phyloP scores from a whole-genome alignment of 495 filamentous ascomycete genomes.

The Aspergillus cristatus region DNA sequence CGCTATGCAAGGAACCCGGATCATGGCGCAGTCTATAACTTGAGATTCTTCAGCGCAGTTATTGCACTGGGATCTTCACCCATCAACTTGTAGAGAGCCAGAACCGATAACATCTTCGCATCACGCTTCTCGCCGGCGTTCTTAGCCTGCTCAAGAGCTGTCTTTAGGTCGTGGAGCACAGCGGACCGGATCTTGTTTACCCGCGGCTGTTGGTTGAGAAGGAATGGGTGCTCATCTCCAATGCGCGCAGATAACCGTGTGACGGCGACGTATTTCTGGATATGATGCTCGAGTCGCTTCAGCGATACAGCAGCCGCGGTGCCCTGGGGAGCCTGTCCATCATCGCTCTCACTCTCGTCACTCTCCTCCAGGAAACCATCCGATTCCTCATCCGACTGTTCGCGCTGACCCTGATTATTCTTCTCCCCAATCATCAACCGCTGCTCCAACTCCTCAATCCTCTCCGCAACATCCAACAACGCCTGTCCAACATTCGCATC shows the following conservation, averaged over 20 bases:
- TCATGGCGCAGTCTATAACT: conserved; percentile 22
- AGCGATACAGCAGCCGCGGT: conserved; percentile 32
- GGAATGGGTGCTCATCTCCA: conserved; percentile 55
- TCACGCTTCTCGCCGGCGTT: conserved; percentile 44
- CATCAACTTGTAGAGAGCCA: conserved; percentile 70
- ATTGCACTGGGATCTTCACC: conserved; percentile 63
- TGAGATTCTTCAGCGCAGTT: conserved; percentile 55
- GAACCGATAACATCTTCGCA: conserved; percentile 52
- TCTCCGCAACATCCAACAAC: conserved; percentile 61
- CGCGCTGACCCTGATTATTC: conserved; percentile 1
- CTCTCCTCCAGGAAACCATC: conserved; percentile 37
- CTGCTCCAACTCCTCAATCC: conserved; percentile 66
- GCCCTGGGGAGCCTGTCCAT: conserved; percentile 34
- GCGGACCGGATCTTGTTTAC: conserved; percentile 60
- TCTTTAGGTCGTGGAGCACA: conserved; percentile 71
- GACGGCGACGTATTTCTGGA: conserved; percentile 48
- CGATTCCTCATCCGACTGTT: conserved; percentile 27
- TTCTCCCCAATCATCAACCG: conserved; percentile 45
- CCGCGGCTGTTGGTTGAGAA: conserved; percentile 47
- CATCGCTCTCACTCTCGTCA: conserved; percentile 46
- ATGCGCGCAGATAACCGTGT: conserved; percentile 41
- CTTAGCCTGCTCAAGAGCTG: conserved; percentile 65
- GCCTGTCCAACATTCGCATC: conserved; percentile 51
- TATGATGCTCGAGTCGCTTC: conserved; percentile 46
- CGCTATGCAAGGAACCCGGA: conserved; percentile 30